Evolutionary conservation across 306 rosid species (phyloP).

Genomic region (Begonia fuchsioides): DNA sequence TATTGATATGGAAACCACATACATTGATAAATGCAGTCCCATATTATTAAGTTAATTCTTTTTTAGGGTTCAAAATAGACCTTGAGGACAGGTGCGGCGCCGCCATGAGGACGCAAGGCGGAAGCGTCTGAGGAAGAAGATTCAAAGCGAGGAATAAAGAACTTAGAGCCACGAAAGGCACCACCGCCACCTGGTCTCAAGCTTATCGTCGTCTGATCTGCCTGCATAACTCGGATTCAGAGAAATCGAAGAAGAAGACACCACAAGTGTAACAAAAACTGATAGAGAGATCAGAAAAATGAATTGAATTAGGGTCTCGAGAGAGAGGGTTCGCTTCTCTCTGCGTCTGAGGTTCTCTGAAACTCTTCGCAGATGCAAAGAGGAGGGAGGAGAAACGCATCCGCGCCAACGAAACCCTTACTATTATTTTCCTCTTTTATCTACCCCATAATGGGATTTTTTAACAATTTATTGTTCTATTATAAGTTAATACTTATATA

Average conservation of each 20-base stretch:
- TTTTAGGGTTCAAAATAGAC: constrained; percentile 3
- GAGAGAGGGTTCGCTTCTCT: constrained; percentile 1
- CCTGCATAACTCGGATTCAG: constrained; percentile 16
- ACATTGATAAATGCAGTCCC: no score
- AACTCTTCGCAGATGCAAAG: constrained; percentile 18
- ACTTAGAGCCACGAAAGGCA: constrained; percentile 17
- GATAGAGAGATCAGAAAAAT: background rate
- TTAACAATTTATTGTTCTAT: no score
- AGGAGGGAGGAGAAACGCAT: constrained; percentile 5
- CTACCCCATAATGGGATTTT: no score
- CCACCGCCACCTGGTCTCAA: constrained; percentile 33
- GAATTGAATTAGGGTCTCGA: background rate
- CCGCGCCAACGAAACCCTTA: constrained; percentile 10
- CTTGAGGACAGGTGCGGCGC: constrained; percentile 13
- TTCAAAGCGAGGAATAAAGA: constrained; percentile 16
- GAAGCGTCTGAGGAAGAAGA: constrained; percentile 16
- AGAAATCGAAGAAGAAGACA: background rate
- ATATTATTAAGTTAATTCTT: background rate
- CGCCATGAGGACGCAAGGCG: constrained; percentile 14
- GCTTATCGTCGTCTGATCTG: constrained; percentile 26
- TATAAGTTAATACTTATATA: no score
- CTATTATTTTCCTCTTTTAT: background rate
- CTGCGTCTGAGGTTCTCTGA: constrained; percentile 4
- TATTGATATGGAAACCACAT: no score
- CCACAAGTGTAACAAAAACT: background rate